These are phyloP conservation scores for Auricularia cornea DNA, from an alignment of 768 basidiomycete genomes.

Conservation along the genomic window DNA sequence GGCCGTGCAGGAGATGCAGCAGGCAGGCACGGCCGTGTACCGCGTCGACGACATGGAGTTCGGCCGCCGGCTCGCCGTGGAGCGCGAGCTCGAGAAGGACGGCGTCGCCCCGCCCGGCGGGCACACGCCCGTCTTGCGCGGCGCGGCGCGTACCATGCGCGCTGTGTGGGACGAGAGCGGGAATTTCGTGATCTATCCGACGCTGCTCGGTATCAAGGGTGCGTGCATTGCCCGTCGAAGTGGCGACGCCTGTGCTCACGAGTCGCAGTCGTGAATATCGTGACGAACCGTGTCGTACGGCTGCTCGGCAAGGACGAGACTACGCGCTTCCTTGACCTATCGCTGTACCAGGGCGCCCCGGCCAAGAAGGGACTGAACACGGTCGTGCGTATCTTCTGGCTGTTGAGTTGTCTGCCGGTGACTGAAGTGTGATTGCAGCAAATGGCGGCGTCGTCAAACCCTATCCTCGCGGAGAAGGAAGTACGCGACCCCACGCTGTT, in stretches of 20 bases:
- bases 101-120: constrained; percentile 41
- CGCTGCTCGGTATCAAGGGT: constrained; percentile 94
- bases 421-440: constrained; percentile 37
- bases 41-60: constrained; percentile 99
- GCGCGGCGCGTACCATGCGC: constrained; percentile 56
- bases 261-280: constrained; percentile 88
- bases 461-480: constrained; percentile 79
- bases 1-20: constrained; percentile 98
- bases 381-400: constrained; percentile 41
- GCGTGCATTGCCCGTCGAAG: constrained; percentile 11
- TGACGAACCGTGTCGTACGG: constrained; percentile 85
- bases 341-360: constrained; percentile 90
- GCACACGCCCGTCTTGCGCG: constrained; percentile 47
- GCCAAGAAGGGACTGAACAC: constrained; percentile 80
- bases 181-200: constrained; percentile 88
- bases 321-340: constrained; percentile 80
- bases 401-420: background rate
- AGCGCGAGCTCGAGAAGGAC: constrained; percentile 71
- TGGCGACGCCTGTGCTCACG: too few relatives aligned
- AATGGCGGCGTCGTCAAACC: constrained; percentile 94
- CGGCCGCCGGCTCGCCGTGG: constrained; percentile 87
- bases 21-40: constrained; percentile 88
- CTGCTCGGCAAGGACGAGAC: constrained; percentile 91
- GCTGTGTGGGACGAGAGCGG: constrained; percentile 98
- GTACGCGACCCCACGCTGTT: constrained; percentile 85